Conservation (phyloP, 768 basidiomycete genomes). For the Lentinula aciculospora region DNA sequence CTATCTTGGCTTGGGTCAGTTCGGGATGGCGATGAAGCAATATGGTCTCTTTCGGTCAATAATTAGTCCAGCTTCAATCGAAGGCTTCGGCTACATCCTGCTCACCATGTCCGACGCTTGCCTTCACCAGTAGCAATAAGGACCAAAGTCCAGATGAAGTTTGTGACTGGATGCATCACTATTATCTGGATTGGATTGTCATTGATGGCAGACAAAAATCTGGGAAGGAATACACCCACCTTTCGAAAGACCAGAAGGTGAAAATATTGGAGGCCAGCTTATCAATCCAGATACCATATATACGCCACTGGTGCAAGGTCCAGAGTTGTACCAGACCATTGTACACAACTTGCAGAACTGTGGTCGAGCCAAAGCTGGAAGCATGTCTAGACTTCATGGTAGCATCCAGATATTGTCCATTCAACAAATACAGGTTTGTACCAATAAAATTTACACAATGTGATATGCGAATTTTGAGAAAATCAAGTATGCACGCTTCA, state of each 20-base stretch:
- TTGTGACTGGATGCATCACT: neutral
- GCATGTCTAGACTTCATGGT: neutral
- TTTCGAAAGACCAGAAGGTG: neutral
- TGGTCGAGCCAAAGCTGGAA: neutral
- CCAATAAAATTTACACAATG: neutral
- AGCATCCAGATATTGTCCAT: too few species aligned
- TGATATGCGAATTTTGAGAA: neutral
- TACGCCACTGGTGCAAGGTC: neutral
- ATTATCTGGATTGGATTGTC: neutral
- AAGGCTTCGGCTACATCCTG: neutral
- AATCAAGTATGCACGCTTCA: neutral
- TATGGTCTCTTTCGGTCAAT: too few species aligned
- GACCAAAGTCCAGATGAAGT: conserved; percentile 1
- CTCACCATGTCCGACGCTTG: neutral
- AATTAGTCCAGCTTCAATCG: too few species aligned
- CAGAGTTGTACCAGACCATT: neutral
- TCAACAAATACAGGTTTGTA: neutral
- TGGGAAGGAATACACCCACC: neutral
- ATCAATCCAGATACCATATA: neutral
- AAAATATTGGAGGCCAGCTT: too few species aligned
- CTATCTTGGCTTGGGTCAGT: too few species aligned
- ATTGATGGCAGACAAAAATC: neutral
- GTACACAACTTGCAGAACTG: neutral
- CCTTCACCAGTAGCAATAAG: conserved; percentile 4
- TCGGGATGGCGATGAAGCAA: neutral